Evolutionary conservation across 371 early-diverging fungal genomes (phyloP).

Genomic region (Apophysomyces trapeziformis): DNA sequence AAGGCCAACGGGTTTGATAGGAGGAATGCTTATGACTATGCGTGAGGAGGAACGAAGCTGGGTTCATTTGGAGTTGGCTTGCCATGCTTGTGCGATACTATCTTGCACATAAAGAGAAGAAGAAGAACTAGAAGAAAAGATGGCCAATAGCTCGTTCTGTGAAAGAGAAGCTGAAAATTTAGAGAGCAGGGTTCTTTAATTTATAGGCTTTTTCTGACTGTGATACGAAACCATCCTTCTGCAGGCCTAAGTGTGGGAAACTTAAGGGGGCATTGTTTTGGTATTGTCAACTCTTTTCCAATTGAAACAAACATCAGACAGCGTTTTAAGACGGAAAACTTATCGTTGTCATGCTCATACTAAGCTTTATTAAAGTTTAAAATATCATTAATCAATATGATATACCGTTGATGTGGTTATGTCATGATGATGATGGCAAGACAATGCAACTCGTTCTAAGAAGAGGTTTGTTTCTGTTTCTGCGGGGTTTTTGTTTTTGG

Average conservation of each 20-base stretch:
- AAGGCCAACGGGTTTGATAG: neutral
- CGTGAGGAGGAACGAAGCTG: neutral
- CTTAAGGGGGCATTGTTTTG: neutral
- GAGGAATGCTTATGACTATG: neutral
- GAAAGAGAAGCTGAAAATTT: too few relatives aligned
- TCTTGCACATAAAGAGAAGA: slow-evolving; percentile 1
- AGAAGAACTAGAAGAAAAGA: neutral
- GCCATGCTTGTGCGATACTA: neutral
- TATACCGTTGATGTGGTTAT: too few relatives aligned
- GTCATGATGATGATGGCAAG: too few relatives aligned
- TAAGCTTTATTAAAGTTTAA: too few relatives aligned
- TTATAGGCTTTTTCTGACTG: neutral
- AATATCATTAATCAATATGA: too few relatives aligned
- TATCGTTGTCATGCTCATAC: too few relatives aligned
- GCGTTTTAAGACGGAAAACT: too few relatives aligned
- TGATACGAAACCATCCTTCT: slow-evolving; percentile 9
- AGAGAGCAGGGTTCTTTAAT: neutral
- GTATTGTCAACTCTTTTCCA: slow-evolving; percentile 2
- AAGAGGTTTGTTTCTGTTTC: too few relatives aligned
- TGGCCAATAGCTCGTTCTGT: too few relatives aligned
- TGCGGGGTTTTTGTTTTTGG: too few relatives aligned
- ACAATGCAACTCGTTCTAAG: too few relatives aligned
- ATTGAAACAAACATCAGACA: neutral
- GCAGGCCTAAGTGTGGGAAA: neutral
- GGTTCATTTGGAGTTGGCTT: slow-evolving; percentile 5